These are phyloP conservation scores for Plasmodium coatneyi DNA, from an alignment of 169 alveolate genomes.

Conservation along the genomic window DNA sequence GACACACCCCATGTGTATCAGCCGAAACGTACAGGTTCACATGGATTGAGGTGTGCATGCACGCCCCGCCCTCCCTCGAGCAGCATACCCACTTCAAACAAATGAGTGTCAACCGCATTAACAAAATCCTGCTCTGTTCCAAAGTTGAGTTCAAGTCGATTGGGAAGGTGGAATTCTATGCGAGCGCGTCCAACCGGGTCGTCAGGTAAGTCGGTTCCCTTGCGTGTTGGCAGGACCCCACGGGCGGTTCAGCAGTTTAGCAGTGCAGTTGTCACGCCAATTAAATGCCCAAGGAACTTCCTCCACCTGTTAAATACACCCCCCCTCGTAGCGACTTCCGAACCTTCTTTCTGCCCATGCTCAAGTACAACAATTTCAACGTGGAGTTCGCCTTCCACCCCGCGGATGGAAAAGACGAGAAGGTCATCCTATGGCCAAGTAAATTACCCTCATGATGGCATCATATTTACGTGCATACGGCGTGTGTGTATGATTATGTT, in stretches of 20 bases:
- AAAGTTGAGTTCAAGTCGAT: slow-evolving; percentile 27
- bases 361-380: slow-evolving; percentile 35
- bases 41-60: neutral
- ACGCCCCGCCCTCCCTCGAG: neutral
- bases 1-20: neutral
- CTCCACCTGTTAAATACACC: neutral
- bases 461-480: neutral
- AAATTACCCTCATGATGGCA: neutral
- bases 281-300: neutral
- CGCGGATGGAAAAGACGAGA: slow-evolving; percentile 8
- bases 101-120: slow-evolving; percentile 57
- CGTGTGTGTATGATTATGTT: neutral
- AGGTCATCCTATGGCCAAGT: slow-evolving; percentile 28
- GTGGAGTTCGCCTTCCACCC: slow-evolving; percentile 14
- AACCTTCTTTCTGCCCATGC: slow-evolving; percentile 12
- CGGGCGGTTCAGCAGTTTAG: neutral
- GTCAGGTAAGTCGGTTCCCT: slow-evolving; percentile 16
- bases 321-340: slow-evolving; percentile 32
- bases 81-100: neutral
- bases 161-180: slow-evolving; percentile 41
- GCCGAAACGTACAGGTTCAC: neutral
- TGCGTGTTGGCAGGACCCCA: neutral
- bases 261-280: neutral
- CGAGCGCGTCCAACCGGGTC: slow-evolving; percentile 11
- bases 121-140: slow-evolving; percentile 39